Evolutionary conservation across 2,329 filamentous ascomycete genomes (phyloP).

Genomic region (Aspergillus sp.): DNA sequence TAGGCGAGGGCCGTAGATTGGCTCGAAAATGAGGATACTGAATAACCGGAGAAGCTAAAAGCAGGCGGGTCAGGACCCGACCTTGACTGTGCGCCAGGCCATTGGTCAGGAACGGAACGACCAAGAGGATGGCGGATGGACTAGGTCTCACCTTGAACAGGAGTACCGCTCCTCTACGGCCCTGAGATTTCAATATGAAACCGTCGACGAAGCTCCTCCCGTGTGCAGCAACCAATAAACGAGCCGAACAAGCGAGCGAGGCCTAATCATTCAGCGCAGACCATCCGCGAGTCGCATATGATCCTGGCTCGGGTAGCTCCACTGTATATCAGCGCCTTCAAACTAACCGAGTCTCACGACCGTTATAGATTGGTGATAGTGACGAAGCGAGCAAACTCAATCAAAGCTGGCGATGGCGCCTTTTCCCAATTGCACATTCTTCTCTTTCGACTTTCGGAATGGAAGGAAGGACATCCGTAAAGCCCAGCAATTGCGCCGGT

Average conservation of each 20-base stretch:
- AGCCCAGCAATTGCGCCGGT: not conserved
- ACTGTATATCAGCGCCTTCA: not conserved
- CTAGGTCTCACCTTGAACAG: conserved; percentile 27
- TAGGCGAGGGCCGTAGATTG: conserved; percentile 10
- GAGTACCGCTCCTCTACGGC: conserved; percentile 11
- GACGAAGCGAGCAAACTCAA: not conserved
- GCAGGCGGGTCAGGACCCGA: not conserved
- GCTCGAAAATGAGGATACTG: conserved; percentile 13
- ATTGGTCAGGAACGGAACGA: conserved; percentile 15
- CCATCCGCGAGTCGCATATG: conserved; percentile 1
- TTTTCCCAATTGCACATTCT: not conserved
- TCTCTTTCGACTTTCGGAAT: not conserved
- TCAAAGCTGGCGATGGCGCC: not conserved
- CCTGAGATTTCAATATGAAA: conserved; percentile 25
- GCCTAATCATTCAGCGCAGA: not conserved
- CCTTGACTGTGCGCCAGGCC: not conserved
- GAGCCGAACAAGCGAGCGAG: not conserved
- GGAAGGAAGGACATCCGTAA: not conserved
- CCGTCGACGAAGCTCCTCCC: conserved; percentile 15
- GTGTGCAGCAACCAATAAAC: conserved; percentile 13
- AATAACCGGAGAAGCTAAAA: conserved; percentile 6
- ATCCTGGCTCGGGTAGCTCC: conserved; percentile 3
- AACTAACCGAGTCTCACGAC: not conserved
- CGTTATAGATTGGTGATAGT: not conserved
- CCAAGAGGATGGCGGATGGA: conserved; percentile 18